Conservation (phyloP, 2,329 filamentous ascomycete species). For the Pseudocercospora vitis region DNA sequence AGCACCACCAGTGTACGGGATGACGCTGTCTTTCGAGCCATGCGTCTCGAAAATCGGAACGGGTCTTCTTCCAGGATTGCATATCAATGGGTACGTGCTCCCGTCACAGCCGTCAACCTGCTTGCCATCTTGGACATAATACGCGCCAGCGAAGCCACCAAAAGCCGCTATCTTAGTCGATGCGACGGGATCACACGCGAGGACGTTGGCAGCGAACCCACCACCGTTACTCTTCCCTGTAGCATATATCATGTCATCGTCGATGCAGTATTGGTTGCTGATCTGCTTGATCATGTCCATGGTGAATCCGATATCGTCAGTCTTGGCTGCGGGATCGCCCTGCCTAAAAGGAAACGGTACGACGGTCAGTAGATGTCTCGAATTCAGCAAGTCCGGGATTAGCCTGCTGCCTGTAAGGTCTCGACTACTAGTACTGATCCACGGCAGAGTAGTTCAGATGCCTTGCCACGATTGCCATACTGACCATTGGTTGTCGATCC, state of each 20-base stretch:
- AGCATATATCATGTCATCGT: slow-evolving; percentile 45
- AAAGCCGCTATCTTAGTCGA: slow-evolving; percentile 51
- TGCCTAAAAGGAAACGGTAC: too few species aligned
- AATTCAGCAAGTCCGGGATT: too few species aligned
- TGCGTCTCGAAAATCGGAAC: slow-evolving; percentile 47
- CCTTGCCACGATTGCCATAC: too few species aligned
- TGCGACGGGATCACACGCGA: slow-evolving; percentile 37
- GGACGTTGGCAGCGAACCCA: slow-evolving; percentile 44
- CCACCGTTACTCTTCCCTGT: slow-evolving; percentile 57
- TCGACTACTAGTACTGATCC: too few species aligned
- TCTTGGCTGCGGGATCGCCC: slow-evolving; percentile 43
- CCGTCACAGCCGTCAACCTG: slow-evolving; percentile 20
- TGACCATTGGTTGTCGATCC: slow-evolving; percentile 39
- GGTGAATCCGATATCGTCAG: slow-evolving; percentile 47
- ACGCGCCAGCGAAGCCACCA: slow-evolving; percentile 49
- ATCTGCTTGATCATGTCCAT: slow-evolving; percentile 45
- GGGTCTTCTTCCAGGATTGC: slow-evolving; percentile 26
- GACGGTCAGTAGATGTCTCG: too few species aligned
- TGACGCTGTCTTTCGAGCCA: slow-evolving; percentile 43
- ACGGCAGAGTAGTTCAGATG: too few species aligned
- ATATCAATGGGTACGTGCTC: slow-evolving; percentile 20
- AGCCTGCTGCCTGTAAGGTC: too few species aligned
- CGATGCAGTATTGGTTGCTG: slow-evolving; percentile 45
- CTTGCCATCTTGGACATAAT: slow-evolving; percentile 30
- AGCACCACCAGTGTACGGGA: slow-evolving; percentile 43